phyloP scores from a whole-genome alignment of 371 early-diverging fungal species.

The Mucor racemosus region DNA sequence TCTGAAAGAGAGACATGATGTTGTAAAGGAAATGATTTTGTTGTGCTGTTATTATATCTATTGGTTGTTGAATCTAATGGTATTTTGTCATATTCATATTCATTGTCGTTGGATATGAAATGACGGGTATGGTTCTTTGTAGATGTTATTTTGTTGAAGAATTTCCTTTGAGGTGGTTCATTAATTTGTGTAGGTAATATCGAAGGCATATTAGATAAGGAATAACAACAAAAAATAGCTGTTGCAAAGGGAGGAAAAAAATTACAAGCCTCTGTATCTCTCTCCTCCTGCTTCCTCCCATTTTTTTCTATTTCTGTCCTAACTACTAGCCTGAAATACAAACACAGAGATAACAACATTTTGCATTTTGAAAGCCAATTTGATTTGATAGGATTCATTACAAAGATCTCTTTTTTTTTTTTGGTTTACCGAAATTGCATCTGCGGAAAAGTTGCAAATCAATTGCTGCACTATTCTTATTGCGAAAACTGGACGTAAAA shows the following conservation, averaged over 20 bases:
- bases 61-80: constrained; percentile 1
- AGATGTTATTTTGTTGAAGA: constrained; percentile 17
- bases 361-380: constrained; percentile 1
- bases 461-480: too few relatives aligned
- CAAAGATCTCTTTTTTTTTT: background rate
- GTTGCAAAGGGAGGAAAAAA: background rate
- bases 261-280: constrained; percentile 1
- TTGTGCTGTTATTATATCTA: background rate
- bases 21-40: background rate
- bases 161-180: constrained; percentile 14
- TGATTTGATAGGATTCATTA: constrained; percentile 3
- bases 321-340: background rate
- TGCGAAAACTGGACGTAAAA: too few relatives aligned
- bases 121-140: constrained; percentile 10
- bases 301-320: background rate
- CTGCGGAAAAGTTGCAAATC: background rate
- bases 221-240: too few relatives aligned
- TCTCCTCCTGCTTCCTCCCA: background rate
- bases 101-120: background rate
- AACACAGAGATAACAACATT: background rate
- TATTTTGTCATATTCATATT: constrained; percentile 3
- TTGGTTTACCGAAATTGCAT: background rate
- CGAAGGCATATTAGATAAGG: constrained; percentile 2
- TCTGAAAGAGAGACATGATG: constrained; percentile 27
- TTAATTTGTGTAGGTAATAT: background rate